Evolutionary conservation across 1,284 basidiomycete species (phyloP).

Genomic region (Cryptococcus depauperatus): DNA sequence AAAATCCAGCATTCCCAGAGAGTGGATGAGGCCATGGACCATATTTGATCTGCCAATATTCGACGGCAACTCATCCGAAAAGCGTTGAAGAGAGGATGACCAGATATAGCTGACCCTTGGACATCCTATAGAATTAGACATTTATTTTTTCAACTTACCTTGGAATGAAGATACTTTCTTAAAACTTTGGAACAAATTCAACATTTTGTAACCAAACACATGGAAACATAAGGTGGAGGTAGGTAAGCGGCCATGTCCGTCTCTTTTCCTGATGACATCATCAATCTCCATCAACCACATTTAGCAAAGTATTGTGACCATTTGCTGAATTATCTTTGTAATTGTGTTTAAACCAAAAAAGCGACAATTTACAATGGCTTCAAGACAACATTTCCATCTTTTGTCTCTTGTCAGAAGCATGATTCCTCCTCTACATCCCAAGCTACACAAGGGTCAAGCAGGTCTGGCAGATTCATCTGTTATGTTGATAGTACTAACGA

Average conservation of each 20-base stretch:
- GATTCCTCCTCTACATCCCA: conserved; percentile 44
- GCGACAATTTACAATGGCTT: conserved; percentile 11
- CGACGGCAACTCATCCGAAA: conserved; percentile 57
- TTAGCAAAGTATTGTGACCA: too few relatives aligned
- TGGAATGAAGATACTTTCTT: too few relatives aligned
- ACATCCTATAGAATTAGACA: too few relatives aligned
- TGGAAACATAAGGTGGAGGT: neutral
- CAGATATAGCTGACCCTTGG: conserved; percentile 35
- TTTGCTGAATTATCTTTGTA: neutral
- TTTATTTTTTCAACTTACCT: too few relatives aligned
- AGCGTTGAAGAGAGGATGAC: conserved; percentile 27
- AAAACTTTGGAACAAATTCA: too few relatives aligned
- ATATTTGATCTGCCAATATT: conserved; percentile 70
- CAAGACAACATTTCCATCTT: conserved; percentile 36
- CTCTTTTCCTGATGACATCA: too few relatives aligned
- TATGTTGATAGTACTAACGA: too few relatives aligned
- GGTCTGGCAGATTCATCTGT: conserved; percentile 48
- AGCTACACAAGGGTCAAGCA: conserved; percentile 92
- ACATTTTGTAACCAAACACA: too few relatives aligned
- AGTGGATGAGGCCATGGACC: conserved; percentile 63
- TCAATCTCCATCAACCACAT: too few relatives aligned
- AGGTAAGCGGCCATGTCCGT: conserved; percentile 1
- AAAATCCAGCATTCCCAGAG: conserved; percentile 52
- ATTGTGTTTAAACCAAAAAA: neutral
- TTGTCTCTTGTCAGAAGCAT: conserved; percentile 37